Conservation (phyloP, 2,329 filamentous ascomycete genomes). For the Calcarisporium arbuscula region DNA sequence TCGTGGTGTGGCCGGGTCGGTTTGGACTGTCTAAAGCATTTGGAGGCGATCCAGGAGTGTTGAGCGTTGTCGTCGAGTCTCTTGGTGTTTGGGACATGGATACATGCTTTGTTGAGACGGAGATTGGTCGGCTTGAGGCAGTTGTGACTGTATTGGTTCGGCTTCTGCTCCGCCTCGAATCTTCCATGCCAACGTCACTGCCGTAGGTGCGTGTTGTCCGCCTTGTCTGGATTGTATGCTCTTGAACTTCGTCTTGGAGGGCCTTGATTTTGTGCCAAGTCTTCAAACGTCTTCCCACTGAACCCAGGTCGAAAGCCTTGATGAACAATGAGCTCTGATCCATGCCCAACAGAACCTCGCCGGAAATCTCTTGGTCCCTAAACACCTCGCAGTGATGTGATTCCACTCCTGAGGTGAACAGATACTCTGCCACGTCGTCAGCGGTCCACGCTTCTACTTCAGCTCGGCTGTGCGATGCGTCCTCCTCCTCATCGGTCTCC, state of each 20-base stretch:
- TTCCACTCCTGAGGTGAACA: constrained; percentile 81
- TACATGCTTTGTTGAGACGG: constrained; percentile 40
- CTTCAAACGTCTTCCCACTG: constrained; percentile 81
- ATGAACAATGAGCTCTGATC: constrained; percentile 92
- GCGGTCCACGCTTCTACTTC: constrained; percentile 79
- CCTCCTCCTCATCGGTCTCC: constrained; percentile 93
- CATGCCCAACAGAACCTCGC: constrained; percentile 89
- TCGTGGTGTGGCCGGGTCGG: constrained; percentile 43
- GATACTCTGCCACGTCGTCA: constrained; percentile 78
- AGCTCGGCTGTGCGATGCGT: constrained; percentile 55
- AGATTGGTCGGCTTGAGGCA: constrained; percentile 38
- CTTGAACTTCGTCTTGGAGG: constrained; percentile 79
- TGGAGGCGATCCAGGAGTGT: constrained; percentile 32
- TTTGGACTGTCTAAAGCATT: constrained; percentile 37
- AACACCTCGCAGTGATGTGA: constrained; percentile 90
- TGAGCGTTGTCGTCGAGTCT: constrained; percentile 36
- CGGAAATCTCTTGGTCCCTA: constrained; percentile 89
- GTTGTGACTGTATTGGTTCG: constrained; percentile 52
- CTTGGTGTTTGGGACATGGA: constrained; percentile 46
- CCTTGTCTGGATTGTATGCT: constrained; percentile 33
- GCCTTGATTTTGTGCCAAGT: constrained; percentile 96
- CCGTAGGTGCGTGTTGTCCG: constrained; percentile 51
- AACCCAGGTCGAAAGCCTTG: constrained; percentile 89
- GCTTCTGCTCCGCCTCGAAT: constrained; percentile 42
- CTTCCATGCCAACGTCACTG: constrained; percentile 54